These are phyloP conservation scores for Tieghemostelium lacteum DNA, from an alignment of 78 protist species.

Conservation along the genomic window DNA sequence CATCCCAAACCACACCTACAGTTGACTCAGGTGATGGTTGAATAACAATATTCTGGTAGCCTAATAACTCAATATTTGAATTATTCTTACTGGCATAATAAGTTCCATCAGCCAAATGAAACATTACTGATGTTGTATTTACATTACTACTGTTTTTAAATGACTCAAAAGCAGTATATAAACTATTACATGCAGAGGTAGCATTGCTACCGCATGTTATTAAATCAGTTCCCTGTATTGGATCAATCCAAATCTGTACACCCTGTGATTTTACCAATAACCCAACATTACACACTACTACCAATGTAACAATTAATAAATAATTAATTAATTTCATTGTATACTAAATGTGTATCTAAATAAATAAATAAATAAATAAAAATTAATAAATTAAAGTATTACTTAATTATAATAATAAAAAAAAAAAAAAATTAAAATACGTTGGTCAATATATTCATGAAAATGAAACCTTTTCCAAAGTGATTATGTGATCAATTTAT, in stretches of 20 bases:
- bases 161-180: not conserved
- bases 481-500: too few species aligned
- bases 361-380: too few species aligned
- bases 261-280: constrained; percentile 9
- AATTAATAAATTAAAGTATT: too few species aligned
- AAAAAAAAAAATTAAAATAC: too few species aligned
- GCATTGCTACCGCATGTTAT: not conserved
- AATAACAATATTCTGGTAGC: not conserved
- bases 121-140: not conserved
- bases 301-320: not conserved
- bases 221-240: not conserved
- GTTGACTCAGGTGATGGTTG: not conserved
- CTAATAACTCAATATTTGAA: too few species aligned
- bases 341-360: not conserved
- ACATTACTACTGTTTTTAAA: not conserved
- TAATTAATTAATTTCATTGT: not conserved
- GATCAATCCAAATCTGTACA: not conserved
- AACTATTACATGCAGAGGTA: constrained; percentile 4
- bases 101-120: not conserved
- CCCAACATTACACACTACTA: constrained; percentile 1
- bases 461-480: too few species aligned
- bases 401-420: too few species aligned
- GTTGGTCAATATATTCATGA: not conserved
- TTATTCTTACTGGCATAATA: not conserved
- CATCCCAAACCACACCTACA: too few species aligned